Evolutionary conservation across 1,139 yeast species (phyloP).

Genomic region (Magnusiomyces ingens): DNA sequence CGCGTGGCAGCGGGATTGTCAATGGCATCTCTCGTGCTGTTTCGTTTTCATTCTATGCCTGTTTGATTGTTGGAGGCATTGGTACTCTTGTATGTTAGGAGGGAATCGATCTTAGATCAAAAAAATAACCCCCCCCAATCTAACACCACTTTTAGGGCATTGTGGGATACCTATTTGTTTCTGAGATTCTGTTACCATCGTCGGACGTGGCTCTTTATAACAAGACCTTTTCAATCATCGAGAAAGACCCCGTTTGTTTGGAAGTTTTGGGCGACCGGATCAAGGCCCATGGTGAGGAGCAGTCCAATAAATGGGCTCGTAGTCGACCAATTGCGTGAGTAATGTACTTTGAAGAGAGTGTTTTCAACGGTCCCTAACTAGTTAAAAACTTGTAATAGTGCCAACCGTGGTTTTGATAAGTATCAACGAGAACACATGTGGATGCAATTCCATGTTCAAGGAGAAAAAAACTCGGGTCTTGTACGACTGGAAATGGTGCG

Average conservation of each 20-base stretch:
- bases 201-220: constrained; percentile 90
- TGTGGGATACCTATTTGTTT: constrained; percentile 67
- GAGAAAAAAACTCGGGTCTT: constrained; percentile 33
- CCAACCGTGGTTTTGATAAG: constrained; percentile 44
- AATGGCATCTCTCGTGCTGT: constrained; percentile 34
- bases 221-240: constrained; percentile 71
- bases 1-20: constrained; percentile 4
- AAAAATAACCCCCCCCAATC: too few relatives aligned
- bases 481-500: constrained; percentile 17
- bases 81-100: constrained; percentile 37
- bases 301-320: constrained; percentile 75
- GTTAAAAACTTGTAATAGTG: neutral
- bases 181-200: constrained; percentile 78
- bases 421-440: constrained; percentile 74
- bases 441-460: constrained; percentile 84
- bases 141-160: constrained; percentile 35
- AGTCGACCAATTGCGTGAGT: constrained; percentile 62
- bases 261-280: constrained; percentile 53
- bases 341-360: neutral
- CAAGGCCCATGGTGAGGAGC: constrained; percentile 75
- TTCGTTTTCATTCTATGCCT: constrained; percentile 47
- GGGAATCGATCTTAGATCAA: too few relatives aligned
- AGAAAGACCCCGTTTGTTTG: constrained; percentile 58
- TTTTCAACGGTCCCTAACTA: neutral
- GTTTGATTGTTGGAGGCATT: constrained; percentile 48